Evolutionary conservation across 352 stramenopile genomes (phyloP).

Genomic region (Phytophthora melonis): DNA sequence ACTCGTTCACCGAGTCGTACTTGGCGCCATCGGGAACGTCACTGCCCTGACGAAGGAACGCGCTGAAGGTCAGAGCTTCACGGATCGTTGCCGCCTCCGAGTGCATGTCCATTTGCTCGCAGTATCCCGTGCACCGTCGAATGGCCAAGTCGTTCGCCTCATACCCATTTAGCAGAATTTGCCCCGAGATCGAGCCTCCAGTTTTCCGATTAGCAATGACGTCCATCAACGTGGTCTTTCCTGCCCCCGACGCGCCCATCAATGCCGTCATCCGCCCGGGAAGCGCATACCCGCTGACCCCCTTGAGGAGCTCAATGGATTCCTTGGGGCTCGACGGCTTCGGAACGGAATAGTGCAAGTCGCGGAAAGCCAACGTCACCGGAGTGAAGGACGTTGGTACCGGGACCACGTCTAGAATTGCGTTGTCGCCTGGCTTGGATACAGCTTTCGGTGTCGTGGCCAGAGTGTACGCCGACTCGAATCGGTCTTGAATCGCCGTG

Average conservation of each 20-base stretch:
- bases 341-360: slow-evolving; percentile 33
- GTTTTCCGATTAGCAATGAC: slow-evolving; percentile 92
- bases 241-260: slow-evolving; percentile 64
- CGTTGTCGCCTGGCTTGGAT: slow-evolving; percentile 13
- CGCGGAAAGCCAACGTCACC: slow-evolving; percentile 32
- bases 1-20: slow-evolving; percentile 71
- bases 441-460: slow-evolving; percentile 25
- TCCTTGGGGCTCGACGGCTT: slow-evolving; percentile 31
- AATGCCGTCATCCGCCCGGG: slow-evolving; percentile 50
- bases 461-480: slow-evolving; percentile 25
- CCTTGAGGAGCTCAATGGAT: slow-evolving; percentile 25
- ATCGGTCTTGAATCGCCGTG: neutral
- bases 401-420: slow-evolving; percentile 20
- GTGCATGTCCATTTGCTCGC: slow-evolving; percentile 87
- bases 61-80: slow-evolving; percentile 90
- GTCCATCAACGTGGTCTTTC: slow-evolving; percentile 92
- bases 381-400: slow-evolving; percentile 25
- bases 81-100: slow-evolving; percentile 87
- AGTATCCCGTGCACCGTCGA: slow-evolving; percentile 56
- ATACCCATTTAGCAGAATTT: slow-evolving; percentile 30
- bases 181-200: slow-evolving; percentile 44
- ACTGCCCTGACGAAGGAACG: slow-evolving; percentile 65
- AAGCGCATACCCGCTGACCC: slow-evolving; percentile 29
- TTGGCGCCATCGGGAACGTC: slow-evolving; percentile 49
- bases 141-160: slow-evolving; percentile 30